Percentiles rank a stretch among this genome's conserved stretches.
These are phyloP conservation scores for Sordaria brevicollis DNA, from an alignment of 495 filamentous ascomycete genomes.

Conservation along the genomic window DNA sequence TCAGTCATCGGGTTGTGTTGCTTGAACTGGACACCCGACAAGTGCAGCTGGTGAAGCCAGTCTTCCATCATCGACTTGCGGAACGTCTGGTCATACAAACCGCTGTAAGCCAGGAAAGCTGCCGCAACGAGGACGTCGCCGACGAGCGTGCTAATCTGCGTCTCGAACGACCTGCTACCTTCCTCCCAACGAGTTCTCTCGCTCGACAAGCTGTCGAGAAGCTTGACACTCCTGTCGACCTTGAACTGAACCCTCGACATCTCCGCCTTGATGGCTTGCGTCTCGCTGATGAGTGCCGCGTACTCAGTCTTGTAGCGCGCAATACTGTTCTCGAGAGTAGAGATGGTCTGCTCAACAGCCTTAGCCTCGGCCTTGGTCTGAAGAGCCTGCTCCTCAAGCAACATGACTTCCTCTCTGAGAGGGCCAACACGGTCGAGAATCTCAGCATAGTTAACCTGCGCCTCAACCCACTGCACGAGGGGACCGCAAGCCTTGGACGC, in stretches of 20 bases:
- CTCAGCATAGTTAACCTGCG: slow-evolving; percentile 93
- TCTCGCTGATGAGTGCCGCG: slow-evolving; percentile 90
- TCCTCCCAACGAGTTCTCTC: slow-evolving; percentile 91
- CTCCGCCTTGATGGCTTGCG: slow-evolving; percentile 91
- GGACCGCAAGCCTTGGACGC: slow-evolving; percentile 96
- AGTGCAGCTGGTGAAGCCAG: slow-evolving; percentile 82
- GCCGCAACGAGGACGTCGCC: slow-evolving; percentile 92
- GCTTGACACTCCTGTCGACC: slow-evolving; percentile 87
- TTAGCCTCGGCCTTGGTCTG: slow-evolving; percentile 91
- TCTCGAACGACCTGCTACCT: slow-evolving; percentile 94
- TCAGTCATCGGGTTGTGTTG: slow-evolving; percentile 89
- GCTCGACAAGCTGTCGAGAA: slow-evolving; percentile 89
- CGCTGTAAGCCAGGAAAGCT: slow-evolving; percentile 95
- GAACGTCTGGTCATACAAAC: slow-evolving; percentile 96
- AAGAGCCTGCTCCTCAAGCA: slow-evolving; percentile 79
- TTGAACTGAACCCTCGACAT: slow-evolving; percentile 96
- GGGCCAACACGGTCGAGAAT: slow-evolving; percentile 94
- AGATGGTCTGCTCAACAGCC: slow-evolving; percentile 80
- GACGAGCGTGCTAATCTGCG: slow-evolving; percentile 91
- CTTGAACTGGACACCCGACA: slow-evolving; percentile 88
- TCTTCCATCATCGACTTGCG: slow-evolving; percentile 95
- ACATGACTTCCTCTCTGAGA: slow-evolving; percentile 76
- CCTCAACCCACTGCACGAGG: slow-evolving; percentile 92
- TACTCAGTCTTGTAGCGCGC: slow-evolving; percentile 96
- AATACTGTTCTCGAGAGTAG: slow-evolving; percentile 77